Percentiles rank a stretch among this genome's conserved stretches.
These are phyloP conservation scores for Talaromyces amestolkiae DNA, from an alignment of 2,329 filamentous ascomycete species.

Conservation along the genomic window DNA sequence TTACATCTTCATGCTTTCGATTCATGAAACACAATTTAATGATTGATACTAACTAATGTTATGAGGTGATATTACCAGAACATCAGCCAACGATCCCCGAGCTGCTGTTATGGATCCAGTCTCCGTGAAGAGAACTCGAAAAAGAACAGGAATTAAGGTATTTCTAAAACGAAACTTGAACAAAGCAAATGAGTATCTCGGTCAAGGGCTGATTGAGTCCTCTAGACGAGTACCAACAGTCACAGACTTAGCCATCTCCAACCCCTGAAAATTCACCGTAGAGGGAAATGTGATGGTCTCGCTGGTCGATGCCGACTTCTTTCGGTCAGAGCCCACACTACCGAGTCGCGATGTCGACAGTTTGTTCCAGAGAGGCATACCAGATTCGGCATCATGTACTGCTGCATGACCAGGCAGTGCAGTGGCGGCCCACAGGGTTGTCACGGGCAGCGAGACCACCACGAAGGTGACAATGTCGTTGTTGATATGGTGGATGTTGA, in stretches of 20 bases:
- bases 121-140: neutral
- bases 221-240: slow-evolving; percentile 30
- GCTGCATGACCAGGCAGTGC: slow-evolving; percentile 28
- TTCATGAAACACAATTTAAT: neutral
- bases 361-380: slow-evolving; percentile 14
- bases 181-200: slow-evolving; percentile 41
- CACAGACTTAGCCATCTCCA: neutral
- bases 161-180: neutral
- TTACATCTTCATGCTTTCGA: neutral
- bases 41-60: neutral
- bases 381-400: slow-evolving; percentile 8
- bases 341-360: slow-evolving; percentile 12
- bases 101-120: neutral
- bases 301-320: slow-evolving; percentile 20
- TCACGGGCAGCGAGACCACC: slow-evolving; percentile 63
- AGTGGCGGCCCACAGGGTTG: slow-evolving; percentile 62
- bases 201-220: slow-evolving; percentile 41
- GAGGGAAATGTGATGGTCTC: neutral
- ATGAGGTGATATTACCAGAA: neutral
- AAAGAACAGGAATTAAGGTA: neutral
- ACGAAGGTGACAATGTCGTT: slow-evolving; percentile 58
- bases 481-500: slow-evolving; percentile 52
- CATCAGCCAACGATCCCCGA: neutral
- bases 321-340: neutral
- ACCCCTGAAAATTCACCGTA: slow-evolving; percentile 10